These are phyloP conservation scores for Argentina anserina DNA, from an alignment of 306 rosid species.

Conservation along the genomic window DNA sequence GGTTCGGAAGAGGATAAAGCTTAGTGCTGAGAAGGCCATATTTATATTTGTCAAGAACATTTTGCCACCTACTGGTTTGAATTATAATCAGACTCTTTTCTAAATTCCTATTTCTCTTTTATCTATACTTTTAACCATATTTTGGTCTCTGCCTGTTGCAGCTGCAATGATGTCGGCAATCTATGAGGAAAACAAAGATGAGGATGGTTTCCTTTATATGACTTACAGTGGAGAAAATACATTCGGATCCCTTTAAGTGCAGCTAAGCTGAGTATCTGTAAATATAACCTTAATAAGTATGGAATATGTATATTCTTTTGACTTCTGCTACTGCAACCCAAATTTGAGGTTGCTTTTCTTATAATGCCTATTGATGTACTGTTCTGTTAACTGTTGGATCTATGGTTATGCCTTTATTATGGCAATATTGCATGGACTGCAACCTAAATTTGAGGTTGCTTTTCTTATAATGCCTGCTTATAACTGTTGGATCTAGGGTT, in stretches of 20 bases:
- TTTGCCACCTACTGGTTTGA: conserved; percentile 78
- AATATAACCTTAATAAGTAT: conserved; percentile 13
- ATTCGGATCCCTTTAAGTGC: conserved; percentile 42
- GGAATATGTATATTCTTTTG: conserved; percentile 25
- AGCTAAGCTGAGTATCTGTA: conserved; percentile 15
- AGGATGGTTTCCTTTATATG: conserved; percentile 89
- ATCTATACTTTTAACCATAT: not conserved
- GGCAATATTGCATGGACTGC: conserved; percentile 15
- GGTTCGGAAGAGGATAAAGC: conserved; percentile 81
- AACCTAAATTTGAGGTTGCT: no score
- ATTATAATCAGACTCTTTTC: not conserved
- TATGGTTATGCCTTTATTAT: not conserved
- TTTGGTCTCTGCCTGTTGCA: conserved; percentile 37
- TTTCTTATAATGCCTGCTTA: no score
- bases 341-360: conserved; percentile 6
- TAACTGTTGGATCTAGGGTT: no score
- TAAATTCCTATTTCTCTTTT: not conserved
- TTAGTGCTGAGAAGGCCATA: conserved; percentile 84
- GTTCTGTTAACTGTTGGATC: conserved; percentile 6
- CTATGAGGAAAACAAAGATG: conserved; percentile 81
- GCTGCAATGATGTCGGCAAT: conserved; percentile 91
- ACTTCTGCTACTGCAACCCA: conserved; percentile 11
- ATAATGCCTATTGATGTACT: conserved; percentile 5
- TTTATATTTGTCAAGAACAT: conserved; percentile 79
- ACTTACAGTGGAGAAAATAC: conserved; percentile 93